Evolutionary conservation across 208 protist species (phyloP).

Genomic region (Acanthamoeba lenticulata): DNA sequence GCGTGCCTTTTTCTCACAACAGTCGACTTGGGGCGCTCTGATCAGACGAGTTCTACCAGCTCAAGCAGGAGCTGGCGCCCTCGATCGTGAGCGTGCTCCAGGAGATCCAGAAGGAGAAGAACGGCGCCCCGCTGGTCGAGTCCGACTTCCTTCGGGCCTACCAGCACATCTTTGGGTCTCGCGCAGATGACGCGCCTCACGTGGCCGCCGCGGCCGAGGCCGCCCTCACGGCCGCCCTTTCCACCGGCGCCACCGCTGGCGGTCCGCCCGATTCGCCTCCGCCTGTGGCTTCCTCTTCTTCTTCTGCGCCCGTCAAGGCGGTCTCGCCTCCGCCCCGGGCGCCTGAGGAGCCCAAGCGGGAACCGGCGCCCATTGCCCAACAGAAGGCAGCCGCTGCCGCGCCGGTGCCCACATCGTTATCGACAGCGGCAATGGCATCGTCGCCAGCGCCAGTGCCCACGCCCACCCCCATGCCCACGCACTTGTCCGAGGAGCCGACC

Average conservation of each 20-base stretch:
- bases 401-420: no score
- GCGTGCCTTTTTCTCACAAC: neutral
- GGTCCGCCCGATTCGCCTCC: neutral
- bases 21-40: neutral
- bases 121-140: neutral
- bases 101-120: constrained; percentile 5
- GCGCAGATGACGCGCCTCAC: neutral
- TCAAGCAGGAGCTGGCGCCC: constrained; percentile 44
- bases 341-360: no score
- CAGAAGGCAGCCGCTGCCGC: no score
- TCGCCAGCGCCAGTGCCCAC: no score
- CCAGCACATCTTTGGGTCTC: constrained; percentile 15
- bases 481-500: no score
- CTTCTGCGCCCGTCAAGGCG: no score
- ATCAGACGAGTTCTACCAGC: constrained; percentile 62
- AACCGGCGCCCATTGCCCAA: no score
- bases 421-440: no score
- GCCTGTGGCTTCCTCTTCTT: neutral
- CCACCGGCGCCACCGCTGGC: neutral
- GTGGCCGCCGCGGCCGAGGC: neutral
- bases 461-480: no score
- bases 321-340: no score
- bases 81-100: neutral
- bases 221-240: neutral
- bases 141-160: constrained; percentile 21